Evolutionary conservation across 441 rosid species (phyloP).

Genomic region (Corymbia citriodora): DNA sequence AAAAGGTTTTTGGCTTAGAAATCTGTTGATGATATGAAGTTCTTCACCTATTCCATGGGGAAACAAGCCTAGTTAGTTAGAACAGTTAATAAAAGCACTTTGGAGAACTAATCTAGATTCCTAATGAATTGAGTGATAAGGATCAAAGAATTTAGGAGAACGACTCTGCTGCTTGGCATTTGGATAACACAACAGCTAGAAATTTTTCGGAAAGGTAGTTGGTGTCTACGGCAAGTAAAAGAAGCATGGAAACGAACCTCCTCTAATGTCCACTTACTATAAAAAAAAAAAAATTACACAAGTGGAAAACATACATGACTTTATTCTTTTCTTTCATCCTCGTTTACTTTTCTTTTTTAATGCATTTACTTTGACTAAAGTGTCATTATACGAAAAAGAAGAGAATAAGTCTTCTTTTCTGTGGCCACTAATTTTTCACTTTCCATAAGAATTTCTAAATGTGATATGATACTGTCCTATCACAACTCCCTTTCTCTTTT

Average conservation of each 20-base stretch:
- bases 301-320: neutral
- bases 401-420: neutral
- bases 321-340: neutral
- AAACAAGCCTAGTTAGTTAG: neutral
- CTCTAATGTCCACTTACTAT: neutral
- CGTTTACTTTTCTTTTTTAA: neutral
- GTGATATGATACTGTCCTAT: neutral
- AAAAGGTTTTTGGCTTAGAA: conserved; percentile 45
- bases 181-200: neutral
- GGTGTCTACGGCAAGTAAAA: neutral
- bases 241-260: neutral
- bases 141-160: neutral
- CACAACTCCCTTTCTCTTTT: neutral
- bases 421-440: neutral
- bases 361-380: neutral
- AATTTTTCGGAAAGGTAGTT: neutral
- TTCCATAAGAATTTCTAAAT: neutral
- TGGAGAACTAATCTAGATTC: no score
- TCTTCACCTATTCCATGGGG: conserved; percentile 50
- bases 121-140: no score
- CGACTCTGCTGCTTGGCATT: neutral
- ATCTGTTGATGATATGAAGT: conserved; percentile 56
- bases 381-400: neutral
- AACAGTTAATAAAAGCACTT: no score
- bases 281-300: neutral